These are phyloP conservation scores for Blastomyces parvus DNA, from an alignment of 2,329 filamentous ascomycete genomes.

Conservation along the genomic window DNA sequence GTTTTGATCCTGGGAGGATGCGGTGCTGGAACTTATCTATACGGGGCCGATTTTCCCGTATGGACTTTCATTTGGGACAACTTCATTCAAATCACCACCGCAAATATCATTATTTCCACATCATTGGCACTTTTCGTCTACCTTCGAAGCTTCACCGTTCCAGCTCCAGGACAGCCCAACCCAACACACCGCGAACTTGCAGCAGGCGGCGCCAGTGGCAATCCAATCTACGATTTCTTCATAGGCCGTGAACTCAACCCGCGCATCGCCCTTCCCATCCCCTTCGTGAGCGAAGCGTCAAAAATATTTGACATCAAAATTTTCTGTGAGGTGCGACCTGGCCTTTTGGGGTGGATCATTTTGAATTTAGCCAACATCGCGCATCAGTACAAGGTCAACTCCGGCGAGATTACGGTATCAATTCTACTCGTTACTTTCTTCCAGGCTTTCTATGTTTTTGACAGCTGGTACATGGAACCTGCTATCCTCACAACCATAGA, in stretches of 20 bases:
- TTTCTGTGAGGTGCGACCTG: slow-evolving; percentile 84
- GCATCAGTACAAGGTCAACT: slow-evolving; percentile 69
- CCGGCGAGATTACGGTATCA: slow-evolving; percentile 74
- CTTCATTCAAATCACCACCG: slow-evolving; percentile 74
- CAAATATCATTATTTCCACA: slow-evolving; percentile 69
- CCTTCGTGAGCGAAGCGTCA: slow-evolving; percentile 53
- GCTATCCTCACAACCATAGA: slow-evolving; percentile 91
- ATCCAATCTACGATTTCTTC: slow-evolving; percentile 89
- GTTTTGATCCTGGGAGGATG: slow-evolving; percentile 61
- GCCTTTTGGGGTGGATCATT: slow-evolving; percentile 80
- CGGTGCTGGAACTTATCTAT: slow-evolving; percentile 61
- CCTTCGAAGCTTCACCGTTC: slow-evolving; percentile 66
- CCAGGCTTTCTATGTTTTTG: slow-evolving; percentile 74
- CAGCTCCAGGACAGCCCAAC: slow-evolving; percentile 51
- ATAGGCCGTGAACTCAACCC: slow-evolving; percentile 95
- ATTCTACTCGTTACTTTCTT: slow-evolving; percentile 69
- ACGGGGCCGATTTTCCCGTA: slow-evolving; percentile 73
- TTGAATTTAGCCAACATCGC: slow-evolving; percentile 76
- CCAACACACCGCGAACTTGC: slow-evolving; percentile 66
- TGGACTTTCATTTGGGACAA: slow-evolving; percentile 94
- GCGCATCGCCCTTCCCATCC: slow-evolving; percentile 49
- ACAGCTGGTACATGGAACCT: slow-evolving; percentile 77
- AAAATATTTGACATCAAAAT: slow-evolving; percentile 68
- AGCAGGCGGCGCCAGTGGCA: slow-evolving; percentile 70
- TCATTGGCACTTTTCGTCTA: slow-evolving; percentile 70